Evolutionary conservation across 768 basidiomycete genomes (phyloP).

Genomic region (Lactarius pseudohatsudake): DNA sequence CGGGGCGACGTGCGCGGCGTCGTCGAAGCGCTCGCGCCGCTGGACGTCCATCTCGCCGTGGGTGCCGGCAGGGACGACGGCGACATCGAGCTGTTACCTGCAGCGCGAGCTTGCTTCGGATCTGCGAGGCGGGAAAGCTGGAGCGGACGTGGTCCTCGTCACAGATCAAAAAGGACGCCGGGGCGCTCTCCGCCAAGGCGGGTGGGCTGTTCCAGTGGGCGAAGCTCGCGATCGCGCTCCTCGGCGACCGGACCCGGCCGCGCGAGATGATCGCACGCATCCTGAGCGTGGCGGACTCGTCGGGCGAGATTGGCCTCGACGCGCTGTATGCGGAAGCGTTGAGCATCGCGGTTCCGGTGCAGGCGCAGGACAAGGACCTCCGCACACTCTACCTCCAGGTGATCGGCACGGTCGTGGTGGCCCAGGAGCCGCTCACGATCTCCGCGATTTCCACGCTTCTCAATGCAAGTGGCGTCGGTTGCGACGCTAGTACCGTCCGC

Average conservation of each 20-base stretch:
- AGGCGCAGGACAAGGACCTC: conserved; percentile 5
- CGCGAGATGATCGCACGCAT: conserved; percentile 19
- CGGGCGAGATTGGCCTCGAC: conserved; percentile 19
- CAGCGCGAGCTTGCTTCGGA: conserved; percentile 10
- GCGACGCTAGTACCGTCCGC: neutral
- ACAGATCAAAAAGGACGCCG: conserved; percentile 18
- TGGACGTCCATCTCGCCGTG: conserved; percentile 11
- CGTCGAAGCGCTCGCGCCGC: neutral
- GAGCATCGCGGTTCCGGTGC: conserved; percentile 12
- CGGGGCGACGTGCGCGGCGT: conserved; percentile 16
- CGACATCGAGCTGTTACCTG: conserved; percentile 23
- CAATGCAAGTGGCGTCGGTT: neutral
- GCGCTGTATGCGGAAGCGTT: conserved; percentile 17
- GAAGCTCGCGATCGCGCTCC: conserved; percentile 16
- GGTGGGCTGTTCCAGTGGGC: conserved; percentile 31
- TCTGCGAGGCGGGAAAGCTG: conserved; percentile 6
- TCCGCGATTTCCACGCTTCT: conserved; percentile 16
- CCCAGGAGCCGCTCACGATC: conserved; percentile 18
- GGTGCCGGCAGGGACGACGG: conserved; percentile 14
- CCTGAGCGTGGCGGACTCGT: neutral
- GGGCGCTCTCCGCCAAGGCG: conserved; percentile 16
- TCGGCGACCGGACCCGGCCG: conserved; percentile 11
- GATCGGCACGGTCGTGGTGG: conserved; percentile 20
- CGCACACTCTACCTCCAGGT: conserved; percentile 15
- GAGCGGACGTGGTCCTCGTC: neutral